Evolutionary conservation across 2,329 filamentous ascomycete species (phyloP).

Genomic region (Talaromyces verruculosus): DNA sequence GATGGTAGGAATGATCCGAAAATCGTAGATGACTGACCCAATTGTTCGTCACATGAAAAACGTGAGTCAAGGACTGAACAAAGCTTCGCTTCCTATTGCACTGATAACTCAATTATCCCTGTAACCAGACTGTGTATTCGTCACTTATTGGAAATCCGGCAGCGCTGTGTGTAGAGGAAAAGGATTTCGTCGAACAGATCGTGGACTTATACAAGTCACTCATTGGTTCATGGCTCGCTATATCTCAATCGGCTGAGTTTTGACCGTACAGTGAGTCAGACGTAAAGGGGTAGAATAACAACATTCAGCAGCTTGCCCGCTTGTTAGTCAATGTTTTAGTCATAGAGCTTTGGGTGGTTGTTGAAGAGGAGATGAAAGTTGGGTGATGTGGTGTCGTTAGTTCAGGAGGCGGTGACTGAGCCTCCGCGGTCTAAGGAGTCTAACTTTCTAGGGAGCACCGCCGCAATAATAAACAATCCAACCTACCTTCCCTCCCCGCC

Average conservation of each 20-base stretch:
- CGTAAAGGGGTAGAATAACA: neutral
- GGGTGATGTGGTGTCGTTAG: neutral
- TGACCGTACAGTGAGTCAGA: neutral
- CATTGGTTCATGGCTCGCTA: neutral
- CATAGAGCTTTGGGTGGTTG: neutral
- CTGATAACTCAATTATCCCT: neutral
- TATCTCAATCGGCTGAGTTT: neutral
- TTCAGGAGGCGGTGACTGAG: neutral
- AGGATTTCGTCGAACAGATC: neutral
- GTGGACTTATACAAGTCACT: neutral
- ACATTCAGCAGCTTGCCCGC: too few species aligned
- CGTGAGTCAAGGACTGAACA: neutral
- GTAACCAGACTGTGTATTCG: neutral
- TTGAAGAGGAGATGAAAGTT: neutral
- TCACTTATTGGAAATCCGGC: neutral
- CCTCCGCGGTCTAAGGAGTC: neutral
- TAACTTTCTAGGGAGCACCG: neutral
- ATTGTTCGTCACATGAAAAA: neutral
- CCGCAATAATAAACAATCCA: neutral
- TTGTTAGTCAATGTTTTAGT: neutral
- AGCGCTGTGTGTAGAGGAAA: neutral
- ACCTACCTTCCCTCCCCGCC: neutral
- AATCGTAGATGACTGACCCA: neutral
- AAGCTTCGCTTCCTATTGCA: neutral
- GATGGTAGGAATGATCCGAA: neutral